phyloP scores from a whole-genome alignment of 352 stramenopile species.

The Elongisporangium prolatum region DNA sequence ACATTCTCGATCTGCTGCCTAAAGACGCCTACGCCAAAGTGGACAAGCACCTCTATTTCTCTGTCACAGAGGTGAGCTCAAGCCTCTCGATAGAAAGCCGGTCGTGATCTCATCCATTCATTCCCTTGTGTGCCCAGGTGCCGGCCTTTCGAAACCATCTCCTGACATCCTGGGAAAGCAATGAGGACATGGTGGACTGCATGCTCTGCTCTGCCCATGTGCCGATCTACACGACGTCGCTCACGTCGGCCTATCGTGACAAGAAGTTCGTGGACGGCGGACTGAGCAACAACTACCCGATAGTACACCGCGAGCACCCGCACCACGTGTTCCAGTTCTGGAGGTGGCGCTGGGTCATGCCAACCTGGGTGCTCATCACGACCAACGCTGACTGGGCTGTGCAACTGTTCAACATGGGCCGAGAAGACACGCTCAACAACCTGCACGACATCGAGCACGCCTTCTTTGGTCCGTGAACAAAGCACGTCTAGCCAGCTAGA shows the following conservation, averaged over 20 bases:
- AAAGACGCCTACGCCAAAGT: constrained; percentile 55
- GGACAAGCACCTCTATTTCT: constrained; percentile 76
- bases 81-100: too few relatives aligned
- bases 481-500: too few relatives aligned
- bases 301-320: constrained; percentile 43
- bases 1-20: constrained; percentile 56
- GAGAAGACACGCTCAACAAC: constrained; percentile 62
- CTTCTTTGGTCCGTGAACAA: constrained; percentile 24
- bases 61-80: constrained; percentile 43
- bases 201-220: constrained; percentile 77
- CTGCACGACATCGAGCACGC: constrained; percentile 61
- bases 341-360: constrained; percentile 77
- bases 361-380: constrained; percentile 72
- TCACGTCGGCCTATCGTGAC: constrained; percentile 57
- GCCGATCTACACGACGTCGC: constrained; percentile 66
- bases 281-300: constrained; percentile 64
- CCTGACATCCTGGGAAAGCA: constrained; percentile 62
- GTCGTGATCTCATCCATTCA: too few relatives aligned
- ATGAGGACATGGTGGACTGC: constrained; percentile 80
- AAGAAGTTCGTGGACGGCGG: constrained; percentile 72
- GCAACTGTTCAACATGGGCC: constrained; percentile 72
- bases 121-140: constrained; percentile 11
- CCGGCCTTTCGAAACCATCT: constrained; percentile 65
- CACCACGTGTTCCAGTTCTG: constrained; percentile 83
- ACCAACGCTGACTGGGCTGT: constrained; percentile 72